phyloP scores from a whole-genome alignment of 768 basidiomycete genomes.

The Amanita polypyramis region DNA sequence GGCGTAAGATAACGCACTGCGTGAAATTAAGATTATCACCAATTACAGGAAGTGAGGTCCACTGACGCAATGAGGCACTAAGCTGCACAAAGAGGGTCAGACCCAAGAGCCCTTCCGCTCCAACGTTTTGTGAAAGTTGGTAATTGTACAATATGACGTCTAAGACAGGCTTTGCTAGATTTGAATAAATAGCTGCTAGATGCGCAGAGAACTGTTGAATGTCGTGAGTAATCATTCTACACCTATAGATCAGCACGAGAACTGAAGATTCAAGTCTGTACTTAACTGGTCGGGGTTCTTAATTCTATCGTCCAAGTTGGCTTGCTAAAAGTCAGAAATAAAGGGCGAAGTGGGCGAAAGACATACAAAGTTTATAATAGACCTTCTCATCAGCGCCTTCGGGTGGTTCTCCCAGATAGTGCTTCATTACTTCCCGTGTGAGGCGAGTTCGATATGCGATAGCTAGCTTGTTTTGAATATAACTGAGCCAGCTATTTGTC shows the following conservation, averaged over 20 bases:
- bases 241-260: constrained; percentile 8
- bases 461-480: constrained; percentile 86
- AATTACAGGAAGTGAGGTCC: neutral
- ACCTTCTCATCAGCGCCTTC: constrained; percentile 66
- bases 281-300: constrained; percentile 89
- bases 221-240: constrained; percentile 90
- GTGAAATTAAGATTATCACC: neutral
- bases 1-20: constrained; percentile 87
- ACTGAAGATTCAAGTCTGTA: constrained; percentile 6
- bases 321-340: constrained; percentile 26
- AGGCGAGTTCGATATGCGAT: constrained; percentile 83
- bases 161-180: constrained; percentile 86
- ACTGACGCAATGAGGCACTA: constrained; percentile 72
- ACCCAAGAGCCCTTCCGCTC: constrained; percentile 81
- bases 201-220: constrained; percentile 88
- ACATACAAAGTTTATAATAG: constrained; percentile 86
- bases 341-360: neutral
- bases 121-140: constrained; percentile 87
- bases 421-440: constrained; percentile 70
- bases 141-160: constrained; percentile 95
- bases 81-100: constrained; percentile 79
- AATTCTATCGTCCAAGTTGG: constrained; percentile 90
- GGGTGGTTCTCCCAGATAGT: constrained; percentile 70
- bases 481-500: constrained; percentile 89
- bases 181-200: constrained; percentile 89